These are phyloP conservation scores for Sporothrix euskadiensis DNA, from an alignment of 2,329 filamentous ascomycete species.

Conservation along the genomic window DNA sequence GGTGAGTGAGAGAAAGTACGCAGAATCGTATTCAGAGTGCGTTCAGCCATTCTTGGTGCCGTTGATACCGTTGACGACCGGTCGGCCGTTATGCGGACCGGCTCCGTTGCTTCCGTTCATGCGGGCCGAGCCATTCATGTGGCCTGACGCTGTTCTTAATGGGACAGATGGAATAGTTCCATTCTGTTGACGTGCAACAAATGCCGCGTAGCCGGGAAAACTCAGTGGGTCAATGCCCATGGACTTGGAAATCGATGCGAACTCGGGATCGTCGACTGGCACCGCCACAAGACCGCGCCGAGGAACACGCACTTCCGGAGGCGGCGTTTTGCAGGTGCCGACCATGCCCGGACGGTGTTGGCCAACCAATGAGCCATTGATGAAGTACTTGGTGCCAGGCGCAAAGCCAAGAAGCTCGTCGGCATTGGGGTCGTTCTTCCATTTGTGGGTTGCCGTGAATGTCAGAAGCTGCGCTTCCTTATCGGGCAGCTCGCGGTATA, in stretches of 20 bases:
- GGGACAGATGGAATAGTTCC: constrained; percentile 45
- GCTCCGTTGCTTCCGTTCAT: background rate
- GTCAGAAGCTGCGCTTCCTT: constrained; percentile 48
- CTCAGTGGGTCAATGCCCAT: constrained; percentile 54
- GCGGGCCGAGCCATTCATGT: constrained; percentile 9
- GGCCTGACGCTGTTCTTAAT: background rate
- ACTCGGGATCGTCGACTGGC: constrained; percentile 58
- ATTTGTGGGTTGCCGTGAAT: constrained; percentile 52
- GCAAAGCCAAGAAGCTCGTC: constrained; percentile 55
- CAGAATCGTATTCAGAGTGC: background rate
- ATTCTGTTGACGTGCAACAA: constrained; percentile 47
- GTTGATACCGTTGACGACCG: constrained; percentile 36
- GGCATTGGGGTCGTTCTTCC: constrained; percentile 59
- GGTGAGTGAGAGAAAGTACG: background rate
- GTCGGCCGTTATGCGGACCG: background rate
- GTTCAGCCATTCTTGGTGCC: constrained; percentile 28
- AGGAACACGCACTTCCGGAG: constrained; percentile 57
- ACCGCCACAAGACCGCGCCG: constrained; percentile 57
- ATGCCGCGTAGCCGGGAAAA: constrained; percentile 50
- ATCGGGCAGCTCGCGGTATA: constrained; percentile 61
- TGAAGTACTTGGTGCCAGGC: constrained; percentile 59
- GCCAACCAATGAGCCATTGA: constrained; percentile 56
- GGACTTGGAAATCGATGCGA: constrained; percentile 55
- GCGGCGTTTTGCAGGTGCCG: constrained; percentile 54
- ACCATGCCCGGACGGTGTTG: constrained; percentile 53